Conservation (phyloP, 176 grass and related monocot species). For the Lolium perenne region DNA sequence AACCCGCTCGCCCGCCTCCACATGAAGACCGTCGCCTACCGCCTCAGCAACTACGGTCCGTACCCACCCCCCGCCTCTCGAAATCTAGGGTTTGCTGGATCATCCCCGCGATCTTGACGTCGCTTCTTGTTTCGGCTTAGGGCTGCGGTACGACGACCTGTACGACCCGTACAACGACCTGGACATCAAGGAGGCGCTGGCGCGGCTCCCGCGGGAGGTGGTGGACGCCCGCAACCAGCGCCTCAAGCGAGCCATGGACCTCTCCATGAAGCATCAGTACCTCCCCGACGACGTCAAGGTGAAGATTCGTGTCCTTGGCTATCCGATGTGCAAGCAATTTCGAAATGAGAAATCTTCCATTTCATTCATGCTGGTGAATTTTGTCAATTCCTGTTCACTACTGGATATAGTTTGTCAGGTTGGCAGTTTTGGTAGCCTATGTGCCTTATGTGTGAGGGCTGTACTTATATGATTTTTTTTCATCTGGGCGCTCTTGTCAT, state of each 20-base stretch:
- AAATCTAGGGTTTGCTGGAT: conserved; percentile 20
- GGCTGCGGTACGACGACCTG: conserved; percentile 82
- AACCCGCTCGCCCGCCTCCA: conserved; percentile 77
- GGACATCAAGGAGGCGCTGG: conserved; percentile 93
- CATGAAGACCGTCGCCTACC: conserved; percentile 58
- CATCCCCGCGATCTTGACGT: not conserved
- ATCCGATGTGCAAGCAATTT: not conserved
- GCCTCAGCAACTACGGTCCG: conserved; percentile 80
- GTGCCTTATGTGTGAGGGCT: too few species aligned
- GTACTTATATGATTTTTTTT: not conserved
- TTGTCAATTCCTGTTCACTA: not conserved
- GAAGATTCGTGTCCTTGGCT: not conserved
- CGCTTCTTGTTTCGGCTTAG: conserved; percentile 6
- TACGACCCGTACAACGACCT: conserved; percentile 79
- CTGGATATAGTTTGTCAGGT: not conserved
- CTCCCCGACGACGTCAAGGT: conserved; percentile 73
- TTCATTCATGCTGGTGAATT: not conserved
- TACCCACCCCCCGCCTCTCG: not conserved
- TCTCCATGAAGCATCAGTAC: conserved; percentile 96
- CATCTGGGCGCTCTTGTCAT: not conserved
- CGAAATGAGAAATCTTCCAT: not conserved
- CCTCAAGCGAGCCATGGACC: conserved; percentile 88
- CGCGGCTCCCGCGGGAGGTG: conserved; percentile 78
- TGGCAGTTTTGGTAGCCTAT: too few species aligned
- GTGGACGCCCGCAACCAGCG: conserved; percentile 83